Evolutionary conservation across 2,329 filamentous ascomycete genomes (phyloP).

Genomic region (Didymella segeticola): DNA sequence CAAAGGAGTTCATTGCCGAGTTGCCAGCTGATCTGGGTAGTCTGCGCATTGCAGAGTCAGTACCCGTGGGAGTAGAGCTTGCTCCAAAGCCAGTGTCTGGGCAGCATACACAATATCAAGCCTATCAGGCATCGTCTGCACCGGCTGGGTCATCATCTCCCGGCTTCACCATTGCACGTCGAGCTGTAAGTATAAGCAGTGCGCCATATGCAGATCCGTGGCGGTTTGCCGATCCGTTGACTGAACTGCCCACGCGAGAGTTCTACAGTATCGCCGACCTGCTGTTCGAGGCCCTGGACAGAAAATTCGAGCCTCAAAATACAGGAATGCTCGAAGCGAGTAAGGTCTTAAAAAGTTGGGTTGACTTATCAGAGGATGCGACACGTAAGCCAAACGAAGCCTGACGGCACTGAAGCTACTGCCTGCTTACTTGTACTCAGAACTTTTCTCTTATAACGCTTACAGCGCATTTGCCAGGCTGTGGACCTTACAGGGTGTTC

Average conservation of each 20-base stretch:
- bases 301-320: constrained; percentile 44
- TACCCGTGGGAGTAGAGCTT: constrained; percentile 17
- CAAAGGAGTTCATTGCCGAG: constrained; percentile 43
- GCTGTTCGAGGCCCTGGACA: constrained; percentile 43
- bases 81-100: constrained; percentile 1
- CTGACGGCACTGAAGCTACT: background rate
- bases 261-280: constrained; percentile 47
- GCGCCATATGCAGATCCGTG: constrained; percentile 43
- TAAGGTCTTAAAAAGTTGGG: constrained; percentile 44
- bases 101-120: constrained; percentile 34
- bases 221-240: constrained; percentile 41
- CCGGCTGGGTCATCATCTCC: constrained; percentile 27
- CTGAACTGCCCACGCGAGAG: constrained; percentile 44
- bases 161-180: constrained; percentile 36
- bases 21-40: constrained; percentile 43
- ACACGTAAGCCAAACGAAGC: constrained; percentile 21
- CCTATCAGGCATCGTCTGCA: constrained; percentile 30
- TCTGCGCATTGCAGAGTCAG: constrained; percentile 28
- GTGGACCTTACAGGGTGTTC: constrained; percentile 44
- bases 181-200: constrained; percentile 37
- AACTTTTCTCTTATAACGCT: constrained; percentile 36
- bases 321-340: constrained; percentile 44
- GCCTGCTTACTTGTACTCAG: constrained; percentile 18
- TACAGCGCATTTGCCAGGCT: constrained; percentile 41
- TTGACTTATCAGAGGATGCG: constrained; percentile 37